phyloP scores from a whole-genome alignment of 2,329 filamentous ascomycete species.

The Grosmannia penicillata region DNA sequence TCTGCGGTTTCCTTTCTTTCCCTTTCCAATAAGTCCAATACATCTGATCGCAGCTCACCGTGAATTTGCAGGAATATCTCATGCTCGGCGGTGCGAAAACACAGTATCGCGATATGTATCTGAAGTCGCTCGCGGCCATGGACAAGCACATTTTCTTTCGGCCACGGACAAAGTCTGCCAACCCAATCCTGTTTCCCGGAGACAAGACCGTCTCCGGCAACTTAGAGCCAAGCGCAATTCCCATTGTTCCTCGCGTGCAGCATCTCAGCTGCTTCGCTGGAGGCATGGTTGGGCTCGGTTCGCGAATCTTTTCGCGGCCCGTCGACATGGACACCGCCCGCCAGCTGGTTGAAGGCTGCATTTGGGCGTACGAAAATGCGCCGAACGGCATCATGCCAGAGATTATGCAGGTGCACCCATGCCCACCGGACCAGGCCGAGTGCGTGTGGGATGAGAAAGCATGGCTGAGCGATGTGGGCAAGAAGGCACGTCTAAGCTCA shows the following conservation, averaged over 20 bases:
- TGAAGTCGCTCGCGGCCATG: conserved; percentile 31
- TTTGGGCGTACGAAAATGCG: conserved; percentile 37
- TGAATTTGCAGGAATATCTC: conserved; percentile 6
- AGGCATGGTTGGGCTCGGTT: conserved; percentile 27
- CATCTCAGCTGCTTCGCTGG: conserved; percentile 27
- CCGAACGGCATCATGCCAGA: conserved; percentile 41
- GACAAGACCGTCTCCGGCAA: conserved; percentile 27
- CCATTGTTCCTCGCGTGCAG: conserved; percentile 22
- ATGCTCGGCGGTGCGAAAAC: conserved; percentile 50
- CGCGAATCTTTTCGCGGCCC: conserved; percentile 10
- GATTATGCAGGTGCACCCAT: conserved; percentile 11
- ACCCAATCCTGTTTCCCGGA: conserved; percentile 8
- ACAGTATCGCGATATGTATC: conserved; percentile 52
- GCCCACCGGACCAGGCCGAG: conserved; percentile 23
- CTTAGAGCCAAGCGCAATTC: conserved; percentile 33
- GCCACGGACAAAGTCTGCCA: conserved; percentile 1
- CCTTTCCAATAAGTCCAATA: too few species aligned
- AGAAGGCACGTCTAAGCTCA: neutral
- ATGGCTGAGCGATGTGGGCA: conserved; percentile 13
- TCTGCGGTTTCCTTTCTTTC: neutral
- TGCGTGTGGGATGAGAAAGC: conserved; percentile 19
- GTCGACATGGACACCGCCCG: conserved; percentile 28
- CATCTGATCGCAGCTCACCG: neutral
- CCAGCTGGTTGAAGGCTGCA: conserved; percentile 35
- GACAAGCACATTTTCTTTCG: conserved; percentile 10